These are phyloP conservation scores for Clarireedia paspali DNA, from an alignment of 2,329 filamentous ascomycete species.

Conservation along the genomic window DNA sequence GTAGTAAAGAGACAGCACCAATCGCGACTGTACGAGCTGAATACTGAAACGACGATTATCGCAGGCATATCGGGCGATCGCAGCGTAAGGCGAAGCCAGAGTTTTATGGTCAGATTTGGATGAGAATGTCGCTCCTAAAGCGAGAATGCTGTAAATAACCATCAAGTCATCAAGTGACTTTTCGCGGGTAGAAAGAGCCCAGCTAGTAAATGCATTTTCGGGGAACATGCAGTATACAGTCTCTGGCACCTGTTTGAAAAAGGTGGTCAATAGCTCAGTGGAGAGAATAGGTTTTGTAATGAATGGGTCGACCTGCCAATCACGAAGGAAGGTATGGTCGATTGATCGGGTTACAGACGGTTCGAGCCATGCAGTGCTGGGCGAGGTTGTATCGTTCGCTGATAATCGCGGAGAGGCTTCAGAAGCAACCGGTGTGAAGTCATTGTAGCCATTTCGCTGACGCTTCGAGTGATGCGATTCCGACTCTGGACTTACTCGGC, in stretches of 20 bases:
- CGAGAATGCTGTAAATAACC: constrained; percentile 52
- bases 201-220: constrained; percentile 42
- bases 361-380: constrained; percentile 18
- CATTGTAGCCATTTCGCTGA: constrained; percentile 24
- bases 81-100: constrained; percentile 40
- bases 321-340: constrained; percentile 17
- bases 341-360: constrained; percentile 6
- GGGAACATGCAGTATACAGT: constrained; percentile 50
- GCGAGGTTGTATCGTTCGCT: constrained; percentile 18
- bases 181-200: constrained; percentile 39
- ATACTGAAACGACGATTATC: constrained; percentile 47
- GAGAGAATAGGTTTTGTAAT: constrained; percentile 41
- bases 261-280: constrained; percentile 44
- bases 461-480: constrained; percentile 26
- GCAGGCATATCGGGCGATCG: constrained; percentile 50
- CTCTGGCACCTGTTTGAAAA: constrained; percentile 48
- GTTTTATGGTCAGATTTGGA: constrained; percentile 35
- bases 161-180: constrained; percentile 49
- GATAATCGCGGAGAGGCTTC: constrained; percentile 25
- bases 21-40: constrained; percentile 57
- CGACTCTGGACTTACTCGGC: constrained; percentile 23
- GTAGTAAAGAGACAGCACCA: constrained; percentile 61
- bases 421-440: constrained; percentile 27
- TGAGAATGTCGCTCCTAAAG: constrained; percentile 49
- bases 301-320: constrained; percentile 41